Base-by-base conservation (phyloP, 108 stramenopile species). In the Nitzschia putrida region DNA sequence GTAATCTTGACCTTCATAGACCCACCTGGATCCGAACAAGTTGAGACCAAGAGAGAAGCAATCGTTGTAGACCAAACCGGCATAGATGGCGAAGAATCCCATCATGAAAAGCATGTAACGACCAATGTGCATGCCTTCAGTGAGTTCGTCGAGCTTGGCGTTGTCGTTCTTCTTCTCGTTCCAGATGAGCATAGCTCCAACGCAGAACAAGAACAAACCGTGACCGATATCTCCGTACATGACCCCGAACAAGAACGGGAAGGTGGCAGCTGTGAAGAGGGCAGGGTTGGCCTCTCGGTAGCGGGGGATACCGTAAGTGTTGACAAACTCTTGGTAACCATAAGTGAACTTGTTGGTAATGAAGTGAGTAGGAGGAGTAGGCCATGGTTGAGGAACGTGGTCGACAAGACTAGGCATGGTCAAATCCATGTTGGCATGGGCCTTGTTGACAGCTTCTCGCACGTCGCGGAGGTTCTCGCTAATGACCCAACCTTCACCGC, bases 151-250 rank as follows among this genome's bases (percentile, higher is more conserved):
- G 42, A 95, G 71, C 60, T 89, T 84, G 26, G 80, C 83, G 45
- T 88, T 83, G 41, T 94, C 89, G 53, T 87, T 86, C 61, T 78
- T 74, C 66, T 91, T 87, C 52, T 89, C 88, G 60, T 90, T 90
- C 76, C 71, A 90, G 10, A 98, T 45, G 16, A 99, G 80, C 74
- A 80, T 90, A 11, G 94, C 68, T 20, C 96, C 96, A 41, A 86
- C 81, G 57, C 73, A 64, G 74, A 95, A 86, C 26, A 99, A 79
- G 77, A 91, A 90, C n/a, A 86, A 53, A 47, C 97, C 97, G 58
- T 99, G 98, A 18, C 98, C 98, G 59, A 98, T 92, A 84, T 99
- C 98, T 57, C 98, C 98, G 68, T 96, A 99, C 98, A 98, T 99
- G 68, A 98, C 96, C 49, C 96, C 97, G 61, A 97, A 99, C 63